phyloP scores from a whole-genome alignment of 805 yeast genomes.

The Starmera dryadoides region DNA sequence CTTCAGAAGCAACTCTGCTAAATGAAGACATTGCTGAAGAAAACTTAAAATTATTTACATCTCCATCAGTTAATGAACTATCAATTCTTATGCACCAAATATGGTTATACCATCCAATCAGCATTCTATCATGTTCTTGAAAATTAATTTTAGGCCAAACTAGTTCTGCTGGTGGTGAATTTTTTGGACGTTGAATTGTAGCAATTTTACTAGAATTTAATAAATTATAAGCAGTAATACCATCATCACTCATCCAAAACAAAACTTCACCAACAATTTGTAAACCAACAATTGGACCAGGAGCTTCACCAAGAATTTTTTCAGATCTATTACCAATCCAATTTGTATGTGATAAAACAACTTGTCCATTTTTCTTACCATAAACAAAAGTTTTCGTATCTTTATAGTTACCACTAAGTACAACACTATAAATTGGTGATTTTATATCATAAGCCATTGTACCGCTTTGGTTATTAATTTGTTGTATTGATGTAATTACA shows the following conservation, averaged over 20 bases:
- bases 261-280: conserved; percentile 56
- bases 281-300: conserved; percentile 68
- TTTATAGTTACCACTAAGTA: conserved; percentile 63
- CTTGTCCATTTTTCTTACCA: conserved; percentile 88
- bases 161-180: conserved; percentile 60
- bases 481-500: conserved; percentile 59
- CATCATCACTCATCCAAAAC: conserved; percentile 80
- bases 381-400: conserved; percentile 62
- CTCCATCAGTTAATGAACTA: conserved; percentile 12
- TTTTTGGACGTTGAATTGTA: conserved; percentile 48
- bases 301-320: conserved; percentile 46
- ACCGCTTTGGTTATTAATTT: conserved; percentile 9
- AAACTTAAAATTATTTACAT: conserved; percentile 14
- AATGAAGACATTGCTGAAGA: conserved; percentile 40
- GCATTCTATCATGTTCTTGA: conserved; percentile 56
- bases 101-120: conserved; percentile 78
- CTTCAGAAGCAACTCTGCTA: conserved; percentile 33
- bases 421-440: conserved; percentile 84
- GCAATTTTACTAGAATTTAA: conserved; percentile 40
- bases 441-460: conserved; percentile 68
- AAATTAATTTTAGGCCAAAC: conserved; percentile 75
- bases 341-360: conserved; percentile 63
- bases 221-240: conserved; percentile 62
- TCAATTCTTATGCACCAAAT: conserved; percentile 63
- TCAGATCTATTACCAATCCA: conserved; percentile 88